Conservation (phyloP, 495 filamentous ascomycete genomes). For the Aspergillus mulundensis region DNA sequence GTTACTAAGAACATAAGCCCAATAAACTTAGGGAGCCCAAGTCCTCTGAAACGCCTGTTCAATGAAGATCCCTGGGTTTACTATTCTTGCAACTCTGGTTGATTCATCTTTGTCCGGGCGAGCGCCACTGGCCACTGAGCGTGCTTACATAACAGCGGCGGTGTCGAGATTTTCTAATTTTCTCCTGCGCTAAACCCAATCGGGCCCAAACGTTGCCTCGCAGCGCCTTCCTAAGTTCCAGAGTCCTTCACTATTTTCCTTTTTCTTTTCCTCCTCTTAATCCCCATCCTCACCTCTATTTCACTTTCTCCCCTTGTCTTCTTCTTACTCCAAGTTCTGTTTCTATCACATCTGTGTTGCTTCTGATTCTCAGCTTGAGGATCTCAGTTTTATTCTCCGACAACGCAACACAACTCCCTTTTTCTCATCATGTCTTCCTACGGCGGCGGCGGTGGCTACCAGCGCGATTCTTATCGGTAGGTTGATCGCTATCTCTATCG, state of each 20-base stretch:
- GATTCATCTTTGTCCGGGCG: background rate
- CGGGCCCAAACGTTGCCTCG: constrained; percentile 18
- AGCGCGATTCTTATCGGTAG: constrained; percentile 46
- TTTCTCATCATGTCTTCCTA: constrained; percentile 63
- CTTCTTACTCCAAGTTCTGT: constrained; percentile 16
- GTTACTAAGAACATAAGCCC: too few species aligned
- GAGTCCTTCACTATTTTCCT: constrained; percentile 5
- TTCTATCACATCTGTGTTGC: constrained; percentile 6
- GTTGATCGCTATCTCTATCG: constrained; percentile 16
- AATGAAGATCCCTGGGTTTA: too few species aligned
- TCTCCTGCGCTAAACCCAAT: constrained; percentile 17
- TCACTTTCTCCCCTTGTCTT: constrained; percentile 17
- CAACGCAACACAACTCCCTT: constrained; percentile 21
- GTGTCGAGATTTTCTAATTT: constrained; percentile 23
- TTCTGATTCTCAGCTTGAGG: constrained; percentile 5
- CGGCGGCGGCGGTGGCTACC: constrained; percentile 53
- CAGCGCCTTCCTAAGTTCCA: constrained; percentile 12
- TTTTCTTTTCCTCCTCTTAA: constrained; percentile 13
- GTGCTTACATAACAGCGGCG: constrained; percentile 10
- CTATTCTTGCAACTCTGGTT: background rate
- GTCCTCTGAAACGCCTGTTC: too few species aligned
- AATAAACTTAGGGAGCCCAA: too few species aligned
- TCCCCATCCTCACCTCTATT: constrained; percentile 20
- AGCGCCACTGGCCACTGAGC: background rate
- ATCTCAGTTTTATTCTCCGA: constrained; percentile 8